A percentile compares a stretch with the other conserved stretches of the same genome.
Conservation (phyloP, 2,329 filamentous ascomycete species). For the Alternaria viburni region DNA sequence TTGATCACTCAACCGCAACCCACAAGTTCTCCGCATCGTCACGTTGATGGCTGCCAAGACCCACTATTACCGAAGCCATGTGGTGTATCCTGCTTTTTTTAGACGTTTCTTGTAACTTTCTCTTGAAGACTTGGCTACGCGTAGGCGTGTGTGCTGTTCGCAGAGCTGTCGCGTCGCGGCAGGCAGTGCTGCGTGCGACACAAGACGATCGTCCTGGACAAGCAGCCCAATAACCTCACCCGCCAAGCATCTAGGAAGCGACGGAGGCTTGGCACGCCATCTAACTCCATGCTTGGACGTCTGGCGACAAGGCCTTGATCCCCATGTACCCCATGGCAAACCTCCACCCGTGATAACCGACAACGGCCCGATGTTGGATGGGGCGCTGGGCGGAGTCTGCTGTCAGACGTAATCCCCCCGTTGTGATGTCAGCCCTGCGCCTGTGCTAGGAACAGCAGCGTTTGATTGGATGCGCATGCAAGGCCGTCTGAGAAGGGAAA, state of each 20-base stretch:
- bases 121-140: not conserved
- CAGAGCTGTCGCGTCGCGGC: not conserved
- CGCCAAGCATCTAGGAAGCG: not conserved
- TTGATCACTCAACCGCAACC: not conserved
- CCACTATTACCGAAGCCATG: not conserved
- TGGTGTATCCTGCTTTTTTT: not conserved
- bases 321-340: not conserved
- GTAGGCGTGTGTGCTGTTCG: not conserved
- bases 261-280: not conserved
- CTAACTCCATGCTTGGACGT: not conserved
- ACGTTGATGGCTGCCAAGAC: not conserved
- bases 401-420: constrained; percentile 3
- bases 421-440: not conserved
- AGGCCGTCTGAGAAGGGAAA: constrained; percentile 1
- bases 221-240: not conserved
- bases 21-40: not conserved
- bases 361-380: constrained; percentile 4
- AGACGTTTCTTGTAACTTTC: not conserved
- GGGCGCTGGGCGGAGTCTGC: not conserved
- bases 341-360: not conserved
- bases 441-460: not conserved
- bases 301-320: not conserved
- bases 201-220: not conserved
- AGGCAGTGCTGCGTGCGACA: not conserved
- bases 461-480: not conserved